Base-by-base conservation (phyloP, 1,284 basidiomycete species). In the Trichosporon sp. region DNA sequence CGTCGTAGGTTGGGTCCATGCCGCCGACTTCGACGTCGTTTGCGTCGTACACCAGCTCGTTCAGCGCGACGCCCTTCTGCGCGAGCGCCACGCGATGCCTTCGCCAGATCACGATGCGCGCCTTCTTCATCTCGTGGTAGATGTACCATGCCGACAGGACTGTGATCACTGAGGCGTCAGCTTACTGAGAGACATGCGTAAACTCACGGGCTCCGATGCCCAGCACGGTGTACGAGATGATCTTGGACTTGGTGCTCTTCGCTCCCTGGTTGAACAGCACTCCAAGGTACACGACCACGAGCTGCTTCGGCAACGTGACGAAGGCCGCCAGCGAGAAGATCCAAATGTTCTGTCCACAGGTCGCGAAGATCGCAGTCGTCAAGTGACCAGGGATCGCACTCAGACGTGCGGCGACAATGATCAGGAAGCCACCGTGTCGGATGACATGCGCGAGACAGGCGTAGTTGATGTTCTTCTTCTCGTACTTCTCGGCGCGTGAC, bases 141-240 rank as follows among this genome's bases (percentile, higher is more conserved):
- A 95, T 89, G 76, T 89, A 95, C 87, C 90, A 93, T 80, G 90
- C 88, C 0, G 92, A 89, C 40, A 82, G 77, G 56, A 91, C 69
- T 0, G 93, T 95, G 67, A 95, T 85, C 25, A 91, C 73, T 72
- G 68, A 31, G 3, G 32, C 31, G 52, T 29, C 33, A 46, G 29
- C 25, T 31, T 14, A 2, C 34, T 16, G 13, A 23, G 34, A 10
- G 54, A n/a, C n/a, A n/a, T 4, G 32, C 2, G 11, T 6, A 2
- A n/a, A 68, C 69, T 69, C 58, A 71, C 71, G 44, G 58, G 86
- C 76, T 0, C 89, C 90, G 34, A 88, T 61, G 3, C 73, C 85
- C 32, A 90, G 79, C 2, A 91, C 88, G 19, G 82, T 75, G 65
- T 87, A 84, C 64, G 86, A 87, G 69, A 90, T 85, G 31, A 71